phyloP scores from a whole-genome alignment of 805 yeast species.

The Wickerhamiella hasegawae region DNA sequence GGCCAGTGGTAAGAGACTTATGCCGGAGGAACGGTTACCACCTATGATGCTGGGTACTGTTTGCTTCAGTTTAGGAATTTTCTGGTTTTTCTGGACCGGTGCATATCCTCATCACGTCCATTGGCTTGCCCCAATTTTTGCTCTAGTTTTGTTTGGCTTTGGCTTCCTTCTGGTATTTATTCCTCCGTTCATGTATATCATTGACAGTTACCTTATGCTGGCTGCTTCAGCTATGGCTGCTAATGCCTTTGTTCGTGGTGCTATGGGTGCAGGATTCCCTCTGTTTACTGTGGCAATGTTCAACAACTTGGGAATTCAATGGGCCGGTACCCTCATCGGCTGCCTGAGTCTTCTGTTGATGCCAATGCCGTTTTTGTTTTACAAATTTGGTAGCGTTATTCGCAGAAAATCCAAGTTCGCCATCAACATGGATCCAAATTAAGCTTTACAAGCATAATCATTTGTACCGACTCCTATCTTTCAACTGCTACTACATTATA shows the following conservation, averaged over 20 bases:
- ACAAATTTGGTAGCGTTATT: conserved; percentile 38
- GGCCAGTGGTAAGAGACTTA: conserved; percentile 40
- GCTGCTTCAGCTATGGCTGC: conserved; percentile 74
- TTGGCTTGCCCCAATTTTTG: conserved; percentile 64
- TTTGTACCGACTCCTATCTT: too few relatives aligned
- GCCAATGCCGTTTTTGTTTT: conserved; percentile 55
- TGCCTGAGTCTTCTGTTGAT: conserved; percentile 38
- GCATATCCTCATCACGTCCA: conserved; percentile 47
- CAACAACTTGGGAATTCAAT: conserved; percentile 46
- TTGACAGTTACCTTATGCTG: conserved; percentile 51
- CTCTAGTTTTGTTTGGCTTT: conserved; percentile 48
- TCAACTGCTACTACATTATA: too few relatives aligned
- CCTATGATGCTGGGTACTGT: conserved; percentile 61
- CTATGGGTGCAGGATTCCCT: conserved; percentile 55
- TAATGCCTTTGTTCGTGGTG: conserved; percentile 52
- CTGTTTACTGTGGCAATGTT: conserved; percentile 62
- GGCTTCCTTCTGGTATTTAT: conserved; percentile 56
- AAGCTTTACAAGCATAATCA: too few relatives aligned
- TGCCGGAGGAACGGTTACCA: conserved; percentile 64
- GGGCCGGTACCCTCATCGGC: conserved; percentile 68
- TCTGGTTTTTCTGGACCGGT: conserved; percentile 87
- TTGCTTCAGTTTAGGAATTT: conserved; percentile 58
- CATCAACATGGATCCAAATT: conserved; percentile 2
- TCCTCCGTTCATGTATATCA: conserved; percentile 53
- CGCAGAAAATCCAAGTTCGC: conserved; percentile 47